Evolutionary conservation across 2,329 filamentous ascomycete species (phyloP).

Genomic region (Phialocephala subalpina): DNA sequence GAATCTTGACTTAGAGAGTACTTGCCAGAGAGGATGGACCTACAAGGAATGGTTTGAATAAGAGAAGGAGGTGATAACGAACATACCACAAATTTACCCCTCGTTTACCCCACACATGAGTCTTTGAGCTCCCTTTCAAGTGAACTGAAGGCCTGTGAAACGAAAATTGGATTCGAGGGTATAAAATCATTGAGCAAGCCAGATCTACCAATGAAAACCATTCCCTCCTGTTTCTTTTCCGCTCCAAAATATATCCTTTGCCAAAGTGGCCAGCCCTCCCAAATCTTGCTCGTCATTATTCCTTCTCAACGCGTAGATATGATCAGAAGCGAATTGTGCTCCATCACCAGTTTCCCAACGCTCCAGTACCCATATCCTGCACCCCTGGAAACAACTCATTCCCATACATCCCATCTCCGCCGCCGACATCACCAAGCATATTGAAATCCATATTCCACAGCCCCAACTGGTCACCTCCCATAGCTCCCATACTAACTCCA

Average conservation of each 20-base stretch:
- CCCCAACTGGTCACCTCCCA: slow-evolving; percentile 1
- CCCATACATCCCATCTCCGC: not conserved
- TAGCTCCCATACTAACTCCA: not conserved
- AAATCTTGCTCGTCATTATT: not conserved
- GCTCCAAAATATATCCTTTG: too few relatives aligned
- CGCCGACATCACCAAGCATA: not conserved
- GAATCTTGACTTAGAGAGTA: too few relatives aligned
- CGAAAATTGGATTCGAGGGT: not conserved
- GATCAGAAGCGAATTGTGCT: not conserved
- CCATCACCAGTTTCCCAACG: slow-evolving; percentile 3
- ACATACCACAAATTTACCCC: too few relatives aligned
- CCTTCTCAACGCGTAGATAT: not conserved
- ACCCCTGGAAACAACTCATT: slow-evolving; percentile 3
- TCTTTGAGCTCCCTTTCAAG: not conserved
- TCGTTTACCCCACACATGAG: too few relatives aligned
- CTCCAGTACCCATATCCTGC: slow-evolving; percentile 6
- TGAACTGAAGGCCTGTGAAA: not conserved
- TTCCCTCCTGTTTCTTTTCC: too few relatives aligned
- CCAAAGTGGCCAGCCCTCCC: not conserved
- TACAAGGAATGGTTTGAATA: too few relatives aligned
- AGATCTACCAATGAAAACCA: not conserved
- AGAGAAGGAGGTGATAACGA: too few relatives aligned
- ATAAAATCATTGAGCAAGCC: not conserved
- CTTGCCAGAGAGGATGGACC: too few relatives aligned
- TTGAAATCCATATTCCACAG: slow-evolving; percentile 9